phyloP scores from a whole-genome alignment of 1,284 basidiomycete genomes.

The Bondarzewia mesenterica region DNA sequence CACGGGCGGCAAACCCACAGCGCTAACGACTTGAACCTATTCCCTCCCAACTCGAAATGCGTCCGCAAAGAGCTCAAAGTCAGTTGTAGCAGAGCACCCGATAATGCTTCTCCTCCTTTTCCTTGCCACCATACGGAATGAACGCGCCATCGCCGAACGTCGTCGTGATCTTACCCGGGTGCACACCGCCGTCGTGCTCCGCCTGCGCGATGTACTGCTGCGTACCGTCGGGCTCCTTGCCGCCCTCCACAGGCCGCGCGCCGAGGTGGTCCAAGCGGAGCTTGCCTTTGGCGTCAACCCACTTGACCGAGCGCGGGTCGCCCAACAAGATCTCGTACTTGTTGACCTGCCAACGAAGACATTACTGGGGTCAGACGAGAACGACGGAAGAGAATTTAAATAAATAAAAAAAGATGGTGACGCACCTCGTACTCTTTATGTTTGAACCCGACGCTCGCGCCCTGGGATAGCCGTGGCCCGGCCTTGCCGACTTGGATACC shows the following conservation, averaged over 20 bases:
- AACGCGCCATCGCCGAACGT: constrained; percentile 50
- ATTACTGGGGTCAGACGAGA: constrained; percentile 1
- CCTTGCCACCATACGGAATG: constrained; percentile 41
- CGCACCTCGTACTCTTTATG: constrained; percentile 51
- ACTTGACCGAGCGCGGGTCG: constrained; percentile 45
- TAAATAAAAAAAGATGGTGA: constrained; percentile 9
- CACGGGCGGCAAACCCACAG: too few species aligned
- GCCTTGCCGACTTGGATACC: constrained; percentile 61
- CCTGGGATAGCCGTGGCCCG: constrained; percentile 43
- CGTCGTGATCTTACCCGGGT: constrained; percentile 59
- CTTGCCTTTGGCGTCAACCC: constrained; percentile 42
- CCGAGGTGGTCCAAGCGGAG: constrained; percentile 35
- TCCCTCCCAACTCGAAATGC: too few species aligned
- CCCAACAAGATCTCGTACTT: constrained; percentile 66
- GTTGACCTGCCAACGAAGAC: constrained; percentile 30
- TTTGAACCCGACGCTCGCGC: constrained; percentile 53
- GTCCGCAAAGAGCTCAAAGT: not conserved
- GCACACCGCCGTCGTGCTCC: constrained; percentile 35
- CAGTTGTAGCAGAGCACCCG: constrained; percentile 32
- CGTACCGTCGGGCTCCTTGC: constrained; percentile 52
- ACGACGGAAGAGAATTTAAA: not conserved
- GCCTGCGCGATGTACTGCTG: constrained; percentile 56
- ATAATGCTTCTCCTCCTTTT: constrained; percentile 41
- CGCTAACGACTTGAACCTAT: too few species aligned
- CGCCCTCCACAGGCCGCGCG: constrained; percentile 55